phyloP scores from a whole-genome alignment of 768 basidiomycete species.

The Pisolithus microcarpus region DNA sequence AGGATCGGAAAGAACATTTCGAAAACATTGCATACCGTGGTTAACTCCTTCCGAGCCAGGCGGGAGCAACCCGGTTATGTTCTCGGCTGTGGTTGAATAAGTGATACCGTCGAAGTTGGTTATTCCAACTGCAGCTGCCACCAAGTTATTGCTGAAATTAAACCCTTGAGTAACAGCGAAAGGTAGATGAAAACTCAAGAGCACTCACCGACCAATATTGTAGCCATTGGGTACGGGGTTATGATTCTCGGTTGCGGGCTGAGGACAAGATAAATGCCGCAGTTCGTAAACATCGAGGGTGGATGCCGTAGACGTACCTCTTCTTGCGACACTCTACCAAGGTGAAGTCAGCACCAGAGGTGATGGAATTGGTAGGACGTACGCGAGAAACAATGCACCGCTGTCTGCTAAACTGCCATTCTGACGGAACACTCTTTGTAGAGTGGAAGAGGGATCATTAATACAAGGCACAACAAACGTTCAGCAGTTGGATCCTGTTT shows the following conservation, averaged over 20 bases:
- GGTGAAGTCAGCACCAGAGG: background rate
- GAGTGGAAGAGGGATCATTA: background rate
- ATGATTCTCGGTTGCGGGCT: slow-evolving; percentile 32
- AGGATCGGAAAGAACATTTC: background rate
- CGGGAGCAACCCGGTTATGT: slow-evolving; percentile 48
- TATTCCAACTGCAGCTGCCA: slow-evolving; percentile 30
- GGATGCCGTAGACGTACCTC: slow-evolving; percentile 19
- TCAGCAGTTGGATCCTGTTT: background rate
- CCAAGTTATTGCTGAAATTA: slow-evolving; percentile 31
- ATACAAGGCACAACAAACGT: background rate
- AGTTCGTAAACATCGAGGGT: background rate
- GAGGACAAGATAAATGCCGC: background rate
- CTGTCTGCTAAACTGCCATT: slow-evolving; percentile 47
- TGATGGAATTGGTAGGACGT: slow-evolving; percentile 13
- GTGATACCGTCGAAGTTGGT: slow-evolving; percentile 36
- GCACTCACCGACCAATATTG: slow-evolving; percentile 36
- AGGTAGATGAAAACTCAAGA: too few relatives aligned
- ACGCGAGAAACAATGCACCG: slow-evolving; percentile 54
- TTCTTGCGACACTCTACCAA: slow-evolving; percentile 41
- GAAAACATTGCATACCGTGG: slow-evolving; percentile 33
- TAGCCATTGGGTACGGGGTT: slow-evolving; percentile 43
- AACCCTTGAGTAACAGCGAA: background rate
- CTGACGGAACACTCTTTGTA: slow-evolving; percentile 45
- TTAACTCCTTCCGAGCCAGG: slow-evolving; percentile 47
- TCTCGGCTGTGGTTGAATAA: slow-evolving; percentile 40